Evolutionary conservation across 495 filamentous ascomycete genomes (phyloP).

Genomic region (Podospora pseudocomata): DNA sequence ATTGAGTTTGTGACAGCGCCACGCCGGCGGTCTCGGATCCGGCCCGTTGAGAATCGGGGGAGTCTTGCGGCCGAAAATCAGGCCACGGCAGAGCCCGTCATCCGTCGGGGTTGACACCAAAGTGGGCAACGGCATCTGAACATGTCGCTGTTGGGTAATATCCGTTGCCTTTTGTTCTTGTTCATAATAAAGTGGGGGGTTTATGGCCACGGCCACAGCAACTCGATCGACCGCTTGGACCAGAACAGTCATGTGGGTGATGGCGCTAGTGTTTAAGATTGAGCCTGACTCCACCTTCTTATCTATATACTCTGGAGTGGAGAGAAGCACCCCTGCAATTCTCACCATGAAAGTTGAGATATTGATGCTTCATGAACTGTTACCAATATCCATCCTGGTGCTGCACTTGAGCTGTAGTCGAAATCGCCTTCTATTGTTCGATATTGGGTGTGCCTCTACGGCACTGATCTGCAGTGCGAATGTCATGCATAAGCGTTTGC

Average conservation of each 20-base stretch:
- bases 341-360: not conserved
- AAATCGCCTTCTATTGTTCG: not conserved
- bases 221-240: not conserved
- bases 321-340: not conserved
- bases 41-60: not conserved
- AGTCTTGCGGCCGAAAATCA: not conserved
- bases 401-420: not conserved
- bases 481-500: conserved; percentile 11
- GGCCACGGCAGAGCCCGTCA: not conserved
- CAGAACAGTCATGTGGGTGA: conserved; percentile 13
- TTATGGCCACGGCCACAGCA: no score
- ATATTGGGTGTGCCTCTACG: not conserved
- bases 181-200: no score
- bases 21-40: not conserved
- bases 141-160: not conserved
- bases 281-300: conserved; percentile 3
- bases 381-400: not conserved
- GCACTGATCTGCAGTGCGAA: not conserved
- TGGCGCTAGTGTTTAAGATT: conserved; percentile 35
- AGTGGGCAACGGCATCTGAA: not conserved
- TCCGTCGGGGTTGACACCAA: not conserved
- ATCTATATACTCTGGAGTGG: not conserved
- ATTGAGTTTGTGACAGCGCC: not conserved
- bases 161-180: no score
- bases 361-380: not conserved